Percentiles rank a stretch among this genome's conserved stretches.
These are phyloP conservation scores for Yamadazyma dushanensis DNA, from an alignment of 1,139 yeast species.

Conservation along the genomic window DNA sequence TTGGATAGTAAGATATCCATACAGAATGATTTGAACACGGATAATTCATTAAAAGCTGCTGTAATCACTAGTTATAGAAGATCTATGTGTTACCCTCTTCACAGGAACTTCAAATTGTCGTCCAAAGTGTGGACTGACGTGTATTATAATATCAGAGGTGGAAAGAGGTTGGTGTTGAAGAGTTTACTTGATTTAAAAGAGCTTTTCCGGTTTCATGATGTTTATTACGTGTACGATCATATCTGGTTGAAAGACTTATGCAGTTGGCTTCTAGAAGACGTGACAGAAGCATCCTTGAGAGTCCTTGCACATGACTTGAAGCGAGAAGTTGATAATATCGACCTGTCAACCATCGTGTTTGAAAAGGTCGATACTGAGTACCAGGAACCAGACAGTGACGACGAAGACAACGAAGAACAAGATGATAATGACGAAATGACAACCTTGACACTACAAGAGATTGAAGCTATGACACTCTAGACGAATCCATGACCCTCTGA, in stretches of 20 bases:
- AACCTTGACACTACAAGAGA: constrained; percentile 44
- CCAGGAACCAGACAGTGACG: constrained; percentile 18
- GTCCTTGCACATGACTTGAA: constrained; percentile 67
- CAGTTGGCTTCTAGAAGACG: constrained; percentile 71
- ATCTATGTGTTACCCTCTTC: constrained; percentile 76
- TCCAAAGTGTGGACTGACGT: constrained; percentile 75
- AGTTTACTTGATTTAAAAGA: constrained; percentile 63
- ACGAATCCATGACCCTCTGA: too few species aligned
- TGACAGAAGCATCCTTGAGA: constrained; percentile 51
- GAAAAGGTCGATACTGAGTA: constrained; percentile 30
- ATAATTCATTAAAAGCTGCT: constrained; percentile 45
- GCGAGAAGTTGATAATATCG: constrained; percentile 25
- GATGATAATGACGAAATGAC: constrained; percentile 39
- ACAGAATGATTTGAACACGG: constrained; percentile 29
- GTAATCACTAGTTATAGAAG: constrained; percentile 66
- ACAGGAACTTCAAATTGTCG: constrained; percentile 65
- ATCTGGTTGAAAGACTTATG: constrained; percentile 79
- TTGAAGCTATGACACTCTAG: constrained; percentile 61
- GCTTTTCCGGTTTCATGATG: constrained; percentile 79
- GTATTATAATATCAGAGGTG: constrained; percentile 61
- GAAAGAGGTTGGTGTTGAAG: constrained; percentile 64
- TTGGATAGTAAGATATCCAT: constrained; percentile 60
- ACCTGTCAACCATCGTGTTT: constrained; percentile 34
- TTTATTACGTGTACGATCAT: constrained; percentile 84
- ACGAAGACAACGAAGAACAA: constrained; percentile 17